Evolutionary conservation across 257 asterid genomes (phyloP).

Genomic region (Gentiana dahurica): DNA sequence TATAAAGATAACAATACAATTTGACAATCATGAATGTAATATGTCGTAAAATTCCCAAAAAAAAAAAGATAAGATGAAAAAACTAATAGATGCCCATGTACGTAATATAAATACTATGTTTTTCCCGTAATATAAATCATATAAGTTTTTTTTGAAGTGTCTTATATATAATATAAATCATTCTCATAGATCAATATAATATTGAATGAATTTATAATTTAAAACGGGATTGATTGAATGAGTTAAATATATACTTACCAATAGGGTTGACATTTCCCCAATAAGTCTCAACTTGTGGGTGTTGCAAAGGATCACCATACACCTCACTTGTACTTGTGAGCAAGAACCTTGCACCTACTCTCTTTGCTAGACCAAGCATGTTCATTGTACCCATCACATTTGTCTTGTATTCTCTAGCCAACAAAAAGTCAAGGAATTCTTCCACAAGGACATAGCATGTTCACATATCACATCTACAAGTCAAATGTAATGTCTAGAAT

Average conservation of each 20-base stretch:
- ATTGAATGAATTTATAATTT: too few relatives aligned
- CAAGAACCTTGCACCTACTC: slow-evolving; percentile 74
- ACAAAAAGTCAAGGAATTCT: slow-evolving; percentile 33
- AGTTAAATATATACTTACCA: slow-evolving; percentile 28
- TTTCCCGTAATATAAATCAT: too few relatives aligned
- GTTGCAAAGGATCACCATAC: slow-evolving; percentile 86
- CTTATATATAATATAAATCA: too few relatives aligned
- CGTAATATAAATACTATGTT: too few relatives aligned
- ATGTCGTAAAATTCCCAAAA: too few relatives aligned
- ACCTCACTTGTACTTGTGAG: slow-evolving; percentile 92
- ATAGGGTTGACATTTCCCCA: slow-evolving; percentile 98
- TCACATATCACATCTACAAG: background rate
- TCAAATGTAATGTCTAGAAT: background rate
- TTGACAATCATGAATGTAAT: too few relatives aligned
- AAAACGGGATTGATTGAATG: too few relatives aligned
- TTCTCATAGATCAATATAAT: too few relatives aligned
- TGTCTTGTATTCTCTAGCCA: slow-evolving; percentile 61
- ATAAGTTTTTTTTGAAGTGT: too few relatives aligned
- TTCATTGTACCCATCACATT: slow-evolving; percentile 97
- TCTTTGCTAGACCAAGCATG: slow-evolving; percentile 90
- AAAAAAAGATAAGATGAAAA: too few relatives aligned
- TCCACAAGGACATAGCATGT: slow-evolving; percentile 1
- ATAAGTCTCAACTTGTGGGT: slow-evolving; percentile 73
- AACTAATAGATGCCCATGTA: too few relatives aligned
- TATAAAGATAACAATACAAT: too few relatives aligned